Evolutionary conservation across 768 basidiomycete genomes (phyloP).

Genomic region (Leccinum boreale): DNA sequence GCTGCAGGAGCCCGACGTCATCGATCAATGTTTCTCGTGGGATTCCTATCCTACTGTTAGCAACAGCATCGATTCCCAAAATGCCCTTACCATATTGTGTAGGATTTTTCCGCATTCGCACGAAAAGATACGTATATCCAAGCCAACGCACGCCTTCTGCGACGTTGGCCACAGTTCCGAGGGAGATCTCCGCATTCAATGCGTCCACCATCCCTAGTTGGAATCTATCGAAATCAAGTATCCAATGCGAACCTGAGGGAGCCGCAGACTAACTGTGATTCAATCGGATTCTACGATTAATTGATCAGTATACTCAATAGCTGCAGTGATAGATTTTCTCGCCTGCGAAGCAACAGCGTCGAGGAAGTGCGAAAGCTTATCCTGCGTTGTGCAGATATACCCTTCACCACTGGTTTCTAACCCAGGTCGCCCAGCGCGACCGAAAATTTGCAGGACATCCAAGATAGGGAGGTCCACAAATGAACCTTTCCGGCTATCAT

Average conservation of each 20-base stretch:
- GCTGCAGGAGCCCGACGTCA: slow-evolving; percentile 70
- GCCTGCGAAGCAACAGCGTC: slow-evolving; percentile 87
- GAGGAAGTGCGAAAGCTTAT: slow-evolving; percentile 89
- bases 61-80: not conserved
- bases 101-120: slow-evolving; percentile 92
- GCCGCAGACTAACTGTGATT: slow-evolving; percentile 70
- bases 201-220: slow-evolving; percentile 82
- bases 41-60: slow-evolving; percentile 53
- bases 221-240: slow-evolving; percentile 49
- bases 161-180: slow-evolving; percentile 89
- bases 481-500: slow-evolving; percentile 84
- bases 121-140: slow-evolving; percentile 95
- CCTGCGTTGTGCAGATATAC: slow-evolving; percentile 92
- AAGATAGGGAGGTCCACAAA: slow-evolving; percentile 92
- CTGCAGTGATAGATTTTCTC: slow-evolving; percentile 14
- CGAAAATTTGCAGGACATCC: slow-evolving; percentile 97
- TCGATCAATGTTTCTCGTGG: slow-evolving; percentile 60
- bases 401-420: slow-evolving; percentile 93
- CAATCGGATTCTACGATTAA: slow-evolving; percentile 76
- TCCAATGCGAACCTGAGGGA: not conserved
- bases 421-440: slow-evolving; percentile 88
- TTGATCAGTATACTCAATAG: not conserved
- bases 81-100: slow-evolving; percentile 65
- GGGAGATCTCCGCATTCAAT: slow-evolving; percentile 90
- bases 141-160: slow-evolving; percentile 91